Percentiles rank a stretch among this genome's conserved stretches.
Conservation (phyloP, 352 stramenopile genomes). For the Globisporangium cylindrosporum region DNA sequence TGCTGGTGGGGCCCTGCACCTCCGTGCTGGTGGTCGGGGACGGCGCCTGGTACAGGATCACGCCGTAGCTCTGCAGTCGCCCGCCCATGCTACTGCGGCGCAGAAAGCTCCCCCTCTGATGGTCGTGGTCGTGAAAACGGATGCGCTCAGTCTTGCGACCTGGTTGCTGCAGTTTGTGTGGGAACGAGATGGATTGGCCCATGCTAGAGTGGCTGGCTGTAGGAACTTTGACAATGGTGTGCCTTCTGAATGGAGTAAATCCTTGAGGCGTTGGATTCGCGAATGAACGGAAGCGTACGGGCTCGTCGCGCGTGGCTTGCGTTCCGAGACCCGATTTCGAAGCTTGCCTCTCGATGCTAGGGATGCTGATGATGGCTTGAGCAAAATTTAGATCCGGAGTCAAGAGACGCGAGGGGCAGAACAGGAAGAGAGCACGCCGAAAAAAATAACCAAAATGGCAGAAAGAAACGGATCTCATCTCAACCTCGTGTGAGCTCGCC, state of each 20-base stretch:
- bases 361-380: not conserved
- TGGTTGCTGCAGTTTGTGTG: not conserved
- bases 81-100: slow-evolving; percentile 15
- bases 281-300: not conserved
- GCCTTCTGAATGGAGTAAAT: not conserved
- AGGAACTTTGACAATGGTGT: not conserved
- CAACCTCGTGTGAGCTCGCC: not conserved
- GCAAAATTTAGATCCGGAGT: not conserved
- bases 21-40: not conserved
- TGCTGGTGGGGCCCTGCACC: not conserved
- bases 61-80: slow-evolving; percentile 10
- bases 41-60: slow-evolving; percentile 7
- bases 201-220: not conserved
- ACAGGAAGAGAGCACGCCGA: not conserved
- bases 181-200: slow-evolving; percentile 12
- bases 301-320: not conserved
- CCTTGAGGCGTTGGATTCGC: not conserved
- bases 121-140: not conserved
- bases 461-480: not conserved
- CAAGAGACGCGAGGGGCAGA: not conserved
- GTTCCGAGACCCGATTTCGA: not conserved
- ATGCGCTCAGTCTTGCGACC: slow-evolving; percentile 1
- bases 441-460: not conserved
- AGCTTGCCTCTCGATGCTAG: not conserved
- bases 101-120: slow-evolving; percentile 2